phyloP scores from a whole-genome alignment of 2,329 filamentous ascomycete genomes.

The Diplocarpon mali region DNA sequence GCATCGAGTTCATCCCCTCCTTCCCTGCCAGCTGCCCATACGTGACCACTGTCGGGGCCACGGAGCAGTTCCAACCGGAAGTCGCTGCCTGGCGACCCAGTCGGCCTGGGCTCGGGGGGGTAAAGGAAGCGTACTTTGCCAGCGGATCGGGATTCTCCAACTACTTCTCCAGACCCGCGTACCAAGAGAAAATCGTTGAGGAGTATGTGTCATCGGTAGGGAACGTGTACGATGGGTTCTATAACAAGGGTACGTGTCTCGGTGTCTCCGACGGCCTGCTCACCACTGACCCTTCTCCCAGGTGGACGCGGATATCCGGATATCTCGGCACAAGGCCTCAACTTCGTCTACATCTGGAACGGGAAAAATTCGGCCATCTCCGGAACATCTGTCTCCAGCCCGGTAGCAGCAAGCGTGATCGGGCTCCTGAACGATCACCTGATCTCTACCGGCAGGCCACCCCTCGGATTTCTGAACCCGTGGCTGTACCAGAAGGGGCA shows the following conservation, averaged over 20 bases:
- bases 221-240: slow-evolving; percentile 34
- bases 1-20: slow-evolving; percentile 38
- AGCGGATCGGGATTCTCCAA: slow-evolving; percentile 42
- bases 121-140: slow-evolving; percentile 25
- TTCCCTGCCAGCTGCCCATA: slow-evolving; percentile 40
- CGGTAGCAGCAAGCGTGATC: slow-evolving; percentile 45
- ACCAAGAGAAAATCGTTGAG: slow-evolving; percentile 34
- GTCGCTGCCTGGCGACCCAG: slow-evolving; percentile 22
- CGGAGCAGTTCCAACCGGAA: slow-evolving; percentile 12
- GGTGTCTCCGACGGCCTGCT: not conserved
- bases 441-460: slow-evolving; percentile 35
- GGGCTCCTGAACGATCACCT: slow-evolving; percentile 51
- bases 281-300: not conserved
- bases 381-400: slow-evolving; percentile 42
- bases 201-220: slow-evolving; percentile 33
- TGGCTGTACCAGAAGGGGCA: slow-evolving; percentile 29
- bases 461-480: slow-evolving; percentile 33
- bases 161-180: slow-evolving; percentile 35
- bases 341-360: slow-evolving; percentile 35
- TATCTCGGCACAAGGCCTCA: slow-evolving; percentile 44
- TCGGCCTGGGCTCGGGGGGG: slow-evolving; percentile 27
- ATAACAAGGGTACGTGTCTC: slow-evolving; percentile 25
- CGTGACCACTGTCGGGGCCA: slow-evolving; percentile 16
- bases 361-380: slow-evolving; percentile 29
- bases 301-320: slow-evolving; percentile 39